A percentile compares a stretch with the other conserved stretches of the same genome.
Evolutionary conservation across 257 asterid genomes (phyloP).

Genomic region (Capsicum rhomboideum): DNA sequence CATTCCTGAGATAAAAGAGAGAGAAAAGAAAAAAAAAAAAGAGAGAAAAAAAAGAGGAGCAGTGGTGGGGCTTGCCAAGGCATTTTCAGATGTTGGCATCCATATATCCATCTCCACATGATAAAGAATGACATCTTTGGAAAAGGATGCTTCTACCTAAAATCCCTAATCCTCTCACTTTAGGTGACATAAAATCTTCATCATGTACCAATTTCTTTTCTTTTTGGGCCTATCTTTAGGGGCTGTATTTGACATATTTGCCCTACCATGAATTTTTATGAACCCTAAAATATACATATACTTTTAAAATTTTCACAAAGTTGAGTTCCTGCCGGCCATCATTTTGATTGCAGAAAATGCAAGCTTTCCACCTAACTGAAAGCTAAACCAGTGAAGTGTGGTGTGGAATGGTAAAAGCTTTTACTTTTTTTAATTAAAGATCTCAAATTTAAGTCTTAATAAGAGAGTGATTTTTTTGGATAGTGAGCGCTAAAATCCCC

Average conservation of each 20-base stretch:
- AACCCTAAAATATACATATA: conserved; percentile 4
- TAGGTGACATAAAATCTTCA: conserved; percentile 32
- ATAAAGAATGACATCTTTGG: conserved; percentile 1
- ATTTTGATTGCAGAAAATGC: conserved; percentile 25
- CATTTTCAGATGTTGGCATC: conserved; percentile 14
- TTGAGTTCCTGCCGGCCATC: conserved; percentile 44
- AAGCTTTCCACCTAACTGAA: conserved; percentile 33
- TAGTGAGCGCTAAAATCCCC: not conserved
- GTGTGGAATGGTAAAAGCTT: not conserved
- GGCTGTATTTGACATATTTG: conserved; percentile 17
- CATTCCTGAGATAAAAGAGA: too few relatives aligned
- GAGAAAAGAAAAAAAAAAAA: too few relatives aligned
- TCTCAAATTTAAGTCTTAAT: not conserved
- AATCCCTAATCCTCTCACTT: conserved; percentile 21
- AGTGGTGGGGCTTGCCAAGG: not conserved
- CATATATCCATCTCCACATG: not conserved
- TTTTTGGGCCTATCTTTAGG: conserved; percentile 7
- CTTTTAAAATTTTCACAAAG: conserved; percentile 29
- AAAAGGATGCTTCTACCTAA: conserved; percentile 12
- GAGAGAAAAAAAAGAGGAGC: too few relatives aligned
- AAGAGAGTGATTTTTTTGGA: not conserved
- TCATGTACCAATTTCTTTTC: conserved; percentile 1
- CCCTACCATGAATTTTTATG: conserved; percentile 20
- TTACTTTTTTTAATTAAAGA: not conserved
- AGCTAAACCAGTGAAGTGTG: conserved; percentile 32